Conservation (phyloP, 768 basidiomycete species). For the Chiua virens region DNA sequence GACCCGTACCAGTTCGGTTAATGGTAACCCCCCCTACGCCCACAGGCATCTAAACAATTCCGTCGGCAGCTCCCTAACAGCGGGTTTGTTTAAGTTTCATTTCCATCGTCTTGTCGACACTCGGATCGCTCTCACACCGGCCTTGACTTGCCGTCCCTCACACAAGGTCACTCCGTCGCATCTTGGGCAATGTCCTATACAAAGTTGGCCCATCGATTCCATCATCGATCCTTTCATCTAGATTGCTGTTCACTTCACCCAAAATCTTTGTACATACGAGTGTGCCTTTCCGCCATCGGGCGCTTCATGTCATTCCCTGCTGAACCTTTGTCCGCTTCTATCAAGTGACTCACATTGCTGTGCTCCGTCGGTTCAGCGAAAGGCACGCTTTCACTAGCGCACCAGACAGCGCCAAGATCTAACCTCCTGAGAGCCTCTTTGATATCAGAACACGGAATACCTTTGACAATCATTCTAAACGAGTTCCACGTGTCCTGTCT, state of each 20-base stretch:
- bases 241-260: too few species aligned
- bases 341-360: constrained; percentile 12
- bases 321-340: background rate
- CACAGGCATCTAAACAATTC: constrained; percentile 13
- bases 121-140: constrained; percentile 28
- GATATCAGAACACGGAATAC: background rate
- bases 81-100: constrained; percentile 32
- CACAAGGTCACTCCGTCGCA: constrained; percentile 1
- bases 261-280: background rate
- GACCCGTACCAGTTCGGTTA: constrained; percentile 5
- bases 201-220: too few species aligned
- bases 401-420: constrained; percentile 5
- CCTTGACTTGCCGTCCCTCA: constrained; percentile 17
- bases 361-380: constrained; percentile 13
- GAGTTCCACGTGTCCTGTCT: background rate
- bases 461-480: background rate
- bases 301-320: background rate
- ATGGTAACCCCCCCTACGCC: background rate
- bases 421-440: background rate
- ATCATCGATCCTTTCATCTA: background rate
- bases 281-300: constrained; percentile 1
- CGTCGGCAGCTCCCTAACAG: constrained; percentile 25
- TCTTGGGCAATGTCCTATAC: too few species aligned
- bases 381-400: constrained; percentile 10
- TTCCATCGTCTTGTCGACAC: constrained; percentile 27